Evolutionary conservation across 225 moss, liverwort and hornwort genomes (phyloP).

Genomic region (Bryum argenteum): DNA sequence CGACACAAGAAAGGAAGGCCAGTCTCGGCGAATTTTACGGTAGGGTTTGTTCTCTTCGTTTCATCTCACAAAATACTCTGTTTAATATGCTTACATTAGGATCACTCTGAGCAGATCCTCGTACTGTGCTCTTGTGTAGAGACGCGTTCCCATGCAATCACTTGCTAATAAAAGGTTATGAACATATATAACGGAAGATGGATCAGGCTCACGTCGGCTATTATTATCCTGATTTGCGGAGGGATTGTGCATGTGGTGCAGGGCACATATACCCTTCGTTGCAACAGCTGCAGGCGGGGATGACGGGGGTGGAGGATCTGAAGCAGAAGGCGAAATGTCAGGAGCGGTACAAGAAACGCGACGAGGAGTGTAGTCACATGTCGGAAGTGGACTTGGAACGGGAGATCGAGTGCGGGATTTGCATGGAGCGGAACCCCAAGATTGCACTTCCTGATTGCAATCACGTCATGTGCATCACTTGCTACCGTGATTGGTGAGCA

Average conservation of each 20-base stretch:
- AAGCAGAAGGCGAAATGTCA: conserved; percentile 86
- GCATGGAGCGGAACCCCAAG: conserved; percentile 89
- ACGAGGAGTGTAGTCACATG: conserved; percentile 88
- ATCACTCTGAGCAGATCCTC: not conserved
- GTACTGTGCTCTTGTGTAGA: too few relatives aligned
- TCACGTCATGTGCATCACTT: conserved; percentile 92
- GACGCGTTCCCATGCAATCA: not conserved
- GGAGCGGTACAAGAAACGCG: conserved; percentile 87
- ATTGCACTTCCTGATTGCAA: conserved; percentile 94
- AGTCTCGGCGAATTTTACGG: conserved; percentile 89
- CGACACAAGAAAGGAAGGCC: conserved; percentile 91
- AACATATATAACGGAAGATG: not conserved
- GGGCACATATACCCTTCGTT: conserved; percentile 93
- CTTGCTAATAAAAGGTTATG: not conserved
- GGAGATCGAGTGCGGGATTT: conserved; percentile 91
- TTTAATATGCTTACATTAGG: not conserved
- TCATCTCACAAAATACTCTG: not conserved
- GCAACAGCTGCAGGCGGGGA: conserved; percentile 87
- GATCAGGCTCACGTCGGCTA: too few relatives aligned
- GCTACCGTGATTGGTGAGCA: conserved; percentile 86
- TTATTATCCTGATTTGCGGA: too few relatives aligned
- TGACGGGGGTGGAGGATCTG: conserved; percentile 82
- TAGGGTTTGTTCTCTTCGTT: conserved; percentile 28
- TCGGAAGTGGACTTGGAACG: conserved; percentile 87
- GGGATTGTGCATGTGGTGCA: conserved; percentile 28